Conservation (phyloP, 1,284 basidiomycete genomes). For the Cerrena zonata region DNA sequence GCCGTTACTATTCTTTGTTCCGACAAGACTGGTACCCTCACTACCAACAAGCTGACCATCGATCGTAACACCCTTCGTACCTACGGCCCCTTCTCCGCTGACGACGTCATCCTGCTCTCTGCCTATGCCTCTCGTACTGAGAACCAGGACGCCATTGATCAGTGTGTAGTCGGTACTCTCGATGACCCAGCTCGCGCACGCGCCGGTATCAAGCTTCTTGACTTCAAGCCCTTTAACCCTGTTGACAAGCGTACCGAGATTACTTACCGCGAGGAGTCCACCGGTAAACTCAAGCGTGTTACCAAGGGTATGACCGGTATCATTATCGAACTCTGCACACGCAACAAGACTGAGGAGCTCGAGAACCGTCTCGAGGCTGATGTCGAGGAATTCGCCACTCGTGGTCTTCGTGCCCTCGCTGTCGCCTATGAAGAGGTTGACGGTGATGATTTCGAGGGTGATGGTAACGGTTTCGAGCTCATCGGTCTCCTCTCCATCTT, state of each 20-base stretch:
- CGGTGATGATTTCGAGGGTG: constrained; percentile 71
- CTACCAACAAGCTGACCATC: constrained; percentile 98
- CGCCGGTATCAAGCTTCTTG: constrained; percentile 88
- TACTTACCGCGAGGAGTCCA: constrained; percentile 89
- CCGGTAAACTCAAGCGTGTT: constrained; percentile 93
- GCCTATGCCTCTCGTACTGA: constrained; percentile 96
- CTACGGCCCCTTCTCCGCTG: constrained; percentile 82
- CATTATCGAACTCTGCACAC: constrained; percentile 91
- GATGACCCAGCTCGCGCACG: constrained; percentile 74
- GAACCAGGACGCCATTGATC: constrained; percentile 97
- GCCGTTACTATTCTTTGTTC: constrained; percentile 96
- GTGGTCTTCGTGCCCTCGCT: constrained; percentile 96
- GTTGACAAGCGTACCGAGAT: constrained; percentile 99
- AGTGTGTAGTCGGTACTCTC: constrained; percentile 79
- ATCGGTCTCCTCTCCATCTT: constrained; percentile 96
- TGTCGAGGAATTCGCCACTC: constrained; percentile 90
- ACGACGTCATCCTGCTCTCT: constrained; percentile 88
- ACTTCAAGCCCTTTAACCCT: constrained; percentile 99
- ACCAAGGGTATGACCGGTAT: constrained; percentile 99
- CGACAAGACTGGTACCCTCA: constrained; percentile 95
- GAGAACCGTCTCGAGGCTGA: constrained; percentile 91
- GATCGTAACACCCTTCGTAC: constrained; percentile 89
- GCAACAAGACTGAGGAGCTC: constrained; percentile 90
- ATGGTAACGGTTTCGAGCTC: constrained; percentile 94
- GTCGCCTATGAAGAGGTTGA: constrained; percentile 93